These are phyloP conservation scores for Trichoderma sp. DNA, from an alignment of 2,329 filamentous ascomycete genomes.

Conservation along the genomic window DNA sequence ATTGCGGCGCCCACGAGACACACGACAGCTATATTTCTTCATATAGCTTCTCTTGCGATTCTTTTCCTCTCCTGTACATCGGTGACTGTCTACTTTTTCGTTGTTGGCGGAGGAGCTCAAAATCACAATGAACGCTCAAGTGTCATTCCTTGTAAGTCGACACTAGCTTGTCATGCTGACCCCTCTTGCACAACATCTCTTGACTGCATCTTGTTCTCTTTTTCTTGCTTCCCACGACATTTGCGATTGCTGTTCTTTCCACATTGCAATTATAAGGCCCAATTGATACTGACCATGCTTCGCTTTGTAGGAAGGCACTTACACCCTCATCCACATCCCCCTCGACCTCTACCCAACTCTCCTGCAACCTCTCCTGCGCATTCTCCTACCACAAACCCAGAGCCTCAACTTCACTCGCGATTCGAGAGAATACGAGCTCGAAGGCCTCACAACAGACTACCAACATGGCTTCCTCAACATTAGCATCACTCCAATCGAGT, in stretches of 20 bases:
- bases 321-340: constrained; percentile 89
- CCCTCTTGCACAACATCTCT: neutral
- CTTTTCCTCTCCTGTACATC: neutral
- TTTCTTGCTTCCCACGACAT: neutral
- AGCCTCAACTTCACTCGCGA: constrained; percentile 39
- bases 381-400: constrained; percentile 70
- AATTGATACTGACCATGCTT: neutral
- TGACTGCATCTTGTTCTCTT: no score
- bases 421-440: constrained; percentile 41
- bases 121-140: constrained; percentile 56
- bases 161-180: neutral
- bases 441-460: constrained; percentile 52
- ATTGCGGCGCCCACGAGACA: neutral
- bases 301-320: constrained; percentile 71
- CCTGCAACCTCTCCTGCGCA: constrained; percentile 81
- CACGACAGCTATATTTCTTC: neutral
- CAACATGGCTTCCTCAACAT: constrained; percentile 87
- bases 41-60: neutral
- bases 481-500: constrained; percentile 88
- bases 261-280: neutral
- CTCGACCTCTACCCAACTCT: constrained; percentile 75
- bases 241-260: neutral
- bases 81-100: neutral
- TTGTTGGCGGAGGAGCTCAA: neutral
- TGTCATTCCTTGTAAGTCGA: constrained; percentile 58